Evolutionary conservation across 228 moss, liverwort and hornwort genomes (phyloP).

Genomic region (Sphagnum fallax): DNA sequence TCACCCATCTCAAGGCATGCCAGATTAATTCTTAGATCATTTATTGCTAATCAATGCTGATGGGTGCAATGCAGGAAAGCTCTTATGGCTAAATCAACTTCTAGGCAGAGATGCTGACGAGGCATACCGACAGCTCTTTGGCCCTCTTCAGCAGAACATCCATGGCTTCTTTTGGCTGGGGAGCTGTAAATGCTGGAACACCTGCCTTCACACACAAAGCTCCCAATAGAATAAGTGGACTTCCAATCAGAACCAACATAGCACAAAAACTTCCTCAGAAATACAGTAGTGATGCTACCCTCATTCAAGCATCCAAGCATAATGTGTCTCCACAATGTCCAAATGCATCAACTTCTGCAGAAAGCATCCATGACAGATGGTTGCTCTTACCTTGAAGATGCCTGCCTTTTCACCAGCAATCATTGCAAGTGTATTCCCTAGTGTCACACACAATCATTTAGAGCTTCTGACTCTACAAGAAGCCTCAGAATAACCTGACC

Average conservation of each 20-base stretch:
- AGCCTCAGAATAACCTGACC: too few species aligned
- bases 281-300: too few species aligned
- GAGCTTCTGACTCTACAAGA: background rate
- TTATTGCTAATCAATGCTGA: background rate
- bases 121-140: conserved; percentile 53
- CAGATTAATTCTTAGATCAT: background rate
- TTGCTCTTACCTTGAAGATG: conserved; percentile 79
- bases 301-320: too few species aligned
- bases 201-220: conserved; percentile 58
- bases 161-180: conserved; percentile 93
- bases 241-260: conserved; percentile 4
- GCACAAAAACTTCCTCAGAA: background rate
- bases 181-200: conserved; percentile 94
- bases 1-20: background rate
- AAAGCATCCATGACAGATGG: background rate
- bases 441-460: conserved; percentile 12
- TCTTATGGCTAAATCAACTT: background rate
- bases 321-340: background rate
- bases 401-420: conserved; percentile 97
- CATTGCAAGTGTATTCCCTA: conserved; percentile 73
- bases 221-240: conserved; percentile 17
- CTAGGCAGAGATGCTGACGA: background rate
- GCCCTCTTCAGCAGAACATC: conserved; percentile 62
- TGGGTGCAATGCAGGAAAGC: background rate
- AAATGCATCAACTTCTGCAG: background rate